These are phyloP conservation scores for Wickerhamomyces strasburgensis DNA, from an alignment of 805 yeast genomes.

Conservation along the genomic window DNA sequence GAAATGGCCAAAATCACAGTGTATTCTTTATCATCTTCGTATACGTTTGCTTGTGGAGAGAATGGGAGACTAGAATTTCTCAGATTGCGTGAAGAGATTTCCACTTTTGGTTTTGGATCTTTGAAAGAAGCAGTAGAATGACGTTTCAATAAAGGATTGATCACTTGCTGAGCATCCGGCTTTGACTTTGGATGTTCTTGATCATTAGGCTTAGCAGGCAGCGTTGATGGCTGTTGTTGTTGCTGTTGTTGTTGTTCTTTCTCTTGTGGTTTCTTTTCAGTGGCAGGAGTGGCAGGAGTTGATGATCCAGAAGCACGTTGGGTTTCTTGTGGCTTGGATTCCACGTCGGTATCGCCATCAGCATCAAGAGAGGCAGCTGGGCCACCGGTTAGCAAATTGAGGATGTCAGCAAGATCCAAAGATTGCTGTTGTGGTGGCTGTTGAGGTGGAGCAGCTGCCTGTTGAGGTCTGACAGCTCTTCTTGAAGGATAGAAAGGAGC, in stretches of 20 bases:
- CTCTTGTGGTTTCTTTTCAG: neutral
- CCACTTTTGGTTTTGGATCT: constrained; percentile 26
- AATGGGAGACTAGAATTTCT: constrained; percentile 38
- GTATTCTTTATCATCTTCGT: constrained; percentile 43
- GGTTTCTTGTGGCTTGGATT: neutral
- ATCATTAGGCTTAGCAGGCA: neutral
- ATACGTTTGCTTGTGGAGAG: constrained; percentile 56
- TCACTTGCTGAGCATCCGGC: constrained; percentile 5
- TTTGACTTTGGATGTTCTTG: too few relatives aligned
- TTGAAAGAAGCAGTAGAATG: constrained; percentile 20
- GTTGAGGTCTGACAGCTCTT: constrained; percentile 7
- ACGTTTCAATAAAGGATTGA: constrained; percentile 15
- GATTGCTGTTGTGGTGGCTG: constrained; percentile 3
- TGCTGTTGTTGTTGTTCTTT: neutral
- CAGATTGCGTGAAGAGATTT: constrained; percentile 23
- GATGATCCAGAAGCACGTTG: neutral
- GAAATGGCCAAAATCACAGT: constrained; percentile 48
- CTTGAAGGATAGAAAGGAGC: constrained; percentile 8
- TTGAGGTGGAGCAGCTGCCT: constrained; percentile 2
- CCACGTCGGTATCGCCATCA: too few relatives aligned
- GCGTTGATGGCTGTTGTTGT: neutral
- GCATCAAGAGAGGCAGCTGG: neutral
- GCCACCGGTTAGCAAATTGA: constrained; percentile 7
- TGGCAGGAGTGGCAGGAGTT: neutral
- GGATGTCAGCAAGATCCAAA: constrained; percentile 8